Evolutionary conservation across 192 early-diverging fungal species (phyloP).

Genomic region (Umbelopsis isabellina): DNA sequence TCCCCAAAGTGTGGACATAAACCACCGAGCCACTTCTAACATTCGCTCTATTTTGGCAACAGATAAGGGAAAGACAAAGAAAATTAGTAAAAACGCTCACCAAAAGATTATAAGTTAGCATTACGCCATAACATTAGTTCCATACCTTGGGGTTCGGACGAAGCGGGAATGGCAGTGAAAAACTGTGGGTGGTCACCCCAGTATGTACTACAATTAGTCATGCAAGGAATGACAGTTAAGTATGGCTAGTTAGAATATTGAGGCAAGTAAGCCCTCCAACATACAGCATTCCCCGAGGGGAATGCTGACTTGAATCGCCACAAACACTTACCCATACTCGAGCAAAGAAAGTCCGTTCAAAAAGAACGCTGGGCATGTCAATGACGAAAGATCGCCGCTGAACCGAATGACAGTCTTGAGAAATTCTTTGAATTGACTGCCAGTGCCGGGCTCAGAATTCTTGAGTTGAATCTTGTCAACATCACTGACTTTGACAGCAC

Average conservation of each 20-base stretch:
- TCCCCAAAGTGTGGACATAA: conserved; percentile 80
- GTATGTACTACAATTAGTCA: conserved; percentile 30
- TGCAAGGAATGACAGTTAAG: neutral
- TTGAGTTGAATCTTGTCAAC: conserved; percentile 37
- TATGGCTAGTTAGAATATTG: too few relatives aligned
- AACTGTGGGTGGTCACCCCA: conserved; percentile 46
- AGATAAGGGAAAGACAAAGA: neutral
- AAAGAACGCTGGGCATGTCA: conserved; percentile 82
- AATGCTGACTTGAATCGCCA: neutral
- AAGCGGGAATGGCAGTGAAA: conserved; percentile 69
- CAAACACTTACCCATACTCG: conserved; percentile 65
- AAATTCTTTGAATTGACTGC: conserved; percentile 52
- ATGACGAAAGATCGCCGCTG: conserved; percentile 77
- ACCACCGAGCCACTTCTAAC: conserved; percentile 74
- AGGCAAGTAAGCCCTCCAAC: too few relatives aligned
- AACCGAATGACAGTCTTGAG: conserved; percentile 71
- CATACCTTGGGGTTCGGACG: conserved; percentile 42
- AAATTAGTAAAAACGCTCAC: too few relatives aligned
- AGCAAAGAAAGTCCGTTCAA: conserved; percentile 77
- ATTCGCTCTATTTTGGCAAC: conserved; percentile 61
- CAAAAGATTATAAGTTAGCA: neutral
- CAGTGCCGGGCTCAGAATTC: conserved; percentile 30
- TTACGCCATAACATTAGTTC: neutral
- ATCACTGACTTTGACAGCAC: conserved; percentile 26
- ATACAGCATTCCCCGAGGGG: neutral